Percentiles rank a stretch among this genome's conserved stretches.
These are phyloP conservation scores for Mayamaea pseudoterrestris DNA, from an alignment of 108 stramenopile species.

Conservation along the genomic window DNA sequence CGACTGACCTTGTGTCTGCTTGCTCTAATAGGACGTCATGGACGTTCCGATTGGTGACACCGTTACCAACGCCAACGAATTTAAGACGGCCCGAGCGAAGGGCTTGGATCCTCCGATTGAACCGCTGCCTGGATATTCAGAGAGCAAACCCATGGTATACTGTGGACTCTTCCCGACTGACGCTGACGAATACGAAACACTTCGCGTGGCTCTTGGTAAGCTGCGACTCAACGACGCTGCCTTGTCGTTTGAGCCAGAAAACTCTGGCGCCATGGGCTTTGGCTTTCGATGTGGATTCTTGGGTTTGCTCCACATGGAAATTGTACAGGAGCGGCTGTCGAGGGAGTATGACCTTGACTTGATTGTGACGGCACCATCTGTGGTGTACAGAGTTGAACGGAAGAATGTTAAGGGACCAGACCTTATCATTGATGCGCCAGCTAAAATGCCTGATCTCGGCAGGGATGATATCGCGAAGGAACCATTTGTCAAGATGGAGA, in stretches of 20 bases:
- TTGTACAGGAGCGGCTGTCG: conserved; percentile 90
- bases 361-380: conserved; percentile 95
- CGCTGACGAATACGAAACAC: conserved; percentile 84
- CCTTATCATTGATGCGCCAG: conserved; percentile 74
- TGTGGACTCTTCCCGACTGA: conserved; percentile 93
- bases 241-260: conserved; percentile 77
- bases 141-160: conserved; percentile 92
- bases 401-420: conserved; percentile 31
- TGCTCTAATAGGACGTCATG: conserved; percentile 79
- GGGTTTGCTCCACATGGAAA: conserved; percentile 98
- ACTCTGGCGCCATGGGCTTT: conserved; percentile 81
- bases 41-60: conserved; percentile 98
- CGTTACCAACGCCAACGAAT: conserved; percentile 60
- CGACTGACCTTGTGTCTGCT: no score
- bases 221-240: conserved; percentile 91
- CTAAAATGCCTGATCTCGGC: conserved; percentile 87
- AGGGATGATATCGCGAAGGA: conserved; percentile 70
- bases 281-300: conserved; percentile 96
- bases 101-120: conserved; percentile 31
- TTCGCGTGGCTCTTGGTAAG: conserved; percentile 85
- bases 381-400: conserved; percentile 86
- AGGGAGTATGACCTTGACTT: conserved; percentile 92
- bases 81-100: conserved; percentile 34
- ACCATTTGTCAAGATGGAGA: conserved; percentile 84
- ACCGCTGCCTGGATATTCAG: conserved; percentile 70